Evolutionary conservation across 306 rosid genomes (phyloP), one percentile per base, ranked within the genome.

Genomic region (barrel medic (Medicago truncatula)): DNA sequence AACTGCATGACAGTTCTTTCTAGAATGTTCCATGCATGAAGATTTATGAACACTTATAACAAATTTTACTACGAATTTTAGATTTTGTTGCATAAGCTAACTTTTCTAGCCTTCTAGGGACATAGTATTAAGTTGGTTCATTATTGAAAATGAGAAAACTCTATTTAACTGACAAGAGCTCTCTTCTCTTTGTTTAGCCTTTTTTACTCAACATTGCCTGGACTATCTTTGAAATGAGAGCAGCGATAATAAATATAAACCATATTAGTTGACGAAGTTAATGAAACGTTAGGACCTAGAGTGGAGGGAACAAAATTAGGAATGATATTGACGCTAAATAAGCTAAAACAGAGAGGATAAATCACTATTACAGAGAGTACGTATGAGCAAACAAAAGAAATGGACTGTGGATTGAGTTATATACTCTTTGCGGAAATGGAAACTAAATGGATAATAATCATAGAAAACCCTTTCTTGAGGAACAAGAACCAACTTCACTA

Each of bases 1-100:
- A 61, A 62, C 71, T 68, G 65, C 77, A 53, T 53, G 62, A 60
- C 14, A 34, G 36, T 38, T 56, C 58, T 44, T 67, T 71, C 49
- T 76, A 9, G 50, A 73, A 62, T 44, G 50, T 50, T 72, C 43
- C 65, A 5, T 65, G 53, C 77, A 56, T 59, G 77, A 12, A n/a
- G 11, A 41, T 20, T 40, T 70, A 47, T 67, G 9, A 68, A 52
- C 76, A 60, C 72, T 39, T 57, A 21, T 9, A 20, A 8, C 28
- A 64, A 38, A 15, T 44, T 44, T 44, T 67, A 13, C 20, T 7
- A 3, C 5, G 17, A 34, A 47, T 16, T 62, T 54, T 28, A 38
- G 75, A 65, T 21, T 71, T 61, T 65, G 75, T 25, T 49, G 76
- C 67, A 25, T 58, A 25, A 49, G 47, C 59, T 40, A 50, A 57